Percentiles rank a stretch among this genome's conserved stretches.
These are phyloP conservation scores for Penicillium silybi DNA, from an alignment of 495 filamentous ascomycete species.

Conservation along the genomic window DNA sequence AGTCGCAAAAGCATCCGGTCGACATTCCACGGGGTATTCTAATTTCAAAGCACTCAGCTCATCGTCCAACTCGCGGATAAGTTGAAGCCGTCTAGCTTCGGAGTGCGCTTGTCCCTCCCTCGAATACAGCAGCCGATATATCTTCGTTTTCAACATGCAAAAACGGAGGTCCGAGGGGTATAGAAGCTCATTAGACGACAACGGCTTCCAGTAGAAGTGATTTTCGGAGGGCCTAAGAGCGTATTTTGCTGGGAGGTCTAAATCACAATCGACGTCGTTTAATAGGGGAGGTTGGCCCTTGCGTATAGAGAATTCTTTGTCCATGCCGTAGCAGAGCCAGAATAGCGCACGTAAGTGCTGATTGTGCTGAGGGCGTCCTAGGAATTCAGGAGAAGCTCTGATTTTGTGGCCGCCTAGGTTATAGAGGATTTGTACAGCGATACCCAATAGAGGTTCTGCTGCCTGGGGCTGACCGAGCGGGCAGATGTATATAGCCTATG, in stretches of 20 bases:
- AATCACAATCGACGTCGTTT: constrained; percentile 29
- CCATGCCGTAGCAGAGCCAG: constrained; percentile 34
- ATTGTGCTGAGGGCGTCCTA: constrained; percentile 1
- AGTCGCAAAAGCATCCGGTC: constrained; percentile 21
- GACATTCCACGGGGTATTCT: constrained; percentile 15
- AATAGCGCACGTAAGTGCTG: constrained; percentile 31
- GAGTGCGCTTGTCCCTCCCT: constrained; percentile 6
- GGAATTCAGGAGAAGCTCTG: not conserved
- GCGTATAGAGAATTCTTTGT: constrained; percentile 32
- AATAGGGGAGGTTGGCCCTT: constrained; percentile 24
- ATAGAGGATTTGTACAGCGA: constrained; percentile 20
- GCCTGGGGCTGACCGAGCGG: constrained; percentile 22
- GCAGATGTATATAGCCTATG: constrained; percentile 19
- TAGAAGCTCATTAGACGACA: constrained; percentile 22
- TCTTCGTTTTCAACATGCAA: constrained; percentile 26
- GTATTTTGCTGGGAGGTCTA: constrained; percentile 26
- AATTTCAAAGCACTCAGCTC: constrained; percentile 22
- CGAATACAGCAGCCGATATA: constrained; percentile 25
- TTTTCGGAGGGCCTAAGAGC: constrained; percentile 13
- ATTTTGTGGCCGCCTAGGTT: constrained; percentile 19
- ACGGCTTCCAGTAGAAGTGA: constrained; percentile 19
- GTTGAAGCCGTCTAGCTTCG: constrained; percentile 20
- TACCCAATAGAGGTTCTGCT: constrained; percentile 17
- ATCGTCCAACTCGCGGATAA: constrained; percentile 25
- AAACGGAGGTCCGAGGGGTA: constrained; percentile 29